Evolutionary conservation across 2,329 filamentous ascomycete species (phyloP), one percentile per base, ranked within the genome.

Genomic region (Fusarium sp.): DNA sequence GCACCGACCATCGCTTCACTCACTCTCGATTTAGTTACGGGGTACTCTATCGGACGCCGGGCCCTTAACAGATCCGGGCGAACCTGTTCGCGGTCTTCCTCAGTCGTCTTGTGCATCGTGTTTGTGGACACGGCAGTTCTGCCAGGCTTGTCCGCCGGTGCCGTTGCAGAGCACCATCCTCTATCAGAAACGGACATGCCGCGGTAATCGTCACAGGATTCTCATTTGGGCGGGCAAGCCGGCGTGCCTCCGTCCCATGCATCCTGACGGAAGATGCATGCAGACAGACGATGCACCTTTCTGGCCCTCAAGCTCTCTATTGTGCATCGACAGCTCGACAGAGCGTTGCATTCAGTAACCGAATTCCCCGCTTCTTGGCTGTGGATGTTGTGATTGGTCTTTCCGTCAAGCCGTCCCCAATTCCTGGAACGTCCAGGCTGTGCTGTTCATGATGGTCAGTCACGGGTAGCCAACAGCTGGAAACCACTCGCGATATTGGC

Each of bases 11-110:
- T 55, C 62, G 37, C 60, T 37, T 61, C 46, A 50, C 41, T 61
- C 46, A 50, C 41, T 53, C 36, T 62, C 54, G 37, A 58, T 55
- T 55, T 47, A 46, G 59, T 51, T 53, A 44, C 54, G 28, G 36
- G 34, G 31, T 23, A 40, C 44, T 57, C 63, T 44, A 51, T 60
- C 46, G 48, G 61, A 53, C 51, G 54, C 60, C 56, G 56, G 64
- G 34, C 36, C 62, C 52, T 64, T 71, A 65, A 65, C 67, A 69
- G 28, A 58, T 56, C 62, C 60, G 51, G 59, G 57, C 52, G 57
- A 55, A 52, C 55, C 53, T 27, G 60, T 61, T 63, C 64, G 43
- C 58, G 31, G 28, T 41, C 28, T 40, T 12, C 15, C 44, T 53
- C 16, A 48, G 16, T 36, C 41, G 37, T 59, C 16, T 37, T 52